Conservation (phyloP, 2,329 filamentous ascomycete species). For the Botrytis tulipae region DNA sequence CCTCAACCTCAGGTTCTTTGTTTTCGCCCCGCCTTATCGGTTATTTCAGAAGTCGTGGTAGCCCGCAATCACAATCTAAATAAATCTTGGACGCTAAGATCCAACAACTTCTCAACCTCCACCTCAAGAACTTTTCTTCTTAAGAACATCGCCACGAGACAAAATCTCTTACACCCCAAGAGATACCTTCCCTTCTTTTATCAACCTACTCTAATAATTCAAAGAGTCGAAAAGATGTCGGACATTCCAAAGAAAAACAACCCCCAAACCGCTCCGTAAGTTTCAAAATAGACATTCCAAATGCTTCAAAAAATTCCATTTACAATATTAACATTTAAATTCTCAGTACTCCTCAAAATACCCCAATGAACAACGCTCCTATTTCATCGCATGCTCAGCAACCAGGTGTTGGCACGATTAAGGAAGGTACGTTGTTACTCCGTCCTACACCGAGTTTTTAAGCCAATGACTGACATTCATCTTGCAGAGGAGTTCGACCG, state of each 20-base stretch:
- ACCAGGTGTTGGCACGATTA: conserved; percentile 90
- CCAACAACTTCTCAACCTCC: conserved; percentile 23
- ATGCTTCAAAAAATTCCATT: conserved; percentile 8
- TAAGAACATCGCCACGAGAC: conserved; percentile 20
- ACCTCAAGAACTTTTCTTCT: conserved; percentile 21
- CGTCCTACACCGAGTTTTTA: conserved; percentile 36
- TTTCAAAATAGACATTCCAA: conserved; percentile 32
- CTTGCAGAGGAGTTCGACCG: conserved; percentile 82
- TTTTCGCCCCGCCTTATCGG: conserved; percentile 23
- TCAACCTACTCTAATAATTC: neutral
- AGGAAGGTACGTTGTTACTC: conserved; percentile 72
- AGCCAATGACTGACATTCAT: conserved; percentile 28
- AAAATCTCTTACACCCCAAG: conserved; percentile 18
- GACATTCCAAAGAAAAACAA: conserved; percentile 61
- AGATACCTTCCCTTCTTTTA: conserved; percentile 7
- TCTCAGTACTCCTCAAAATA: conserved; percentile 94
- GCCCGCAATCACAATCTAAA: conserved; percentile 21
- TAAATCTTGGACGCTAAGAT: conserved; percentile 22
- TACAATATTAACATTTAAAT: conserved; percentile 23
- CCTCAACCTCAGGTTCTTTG: conserved; percentile 11
- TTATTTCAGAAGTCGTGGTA: conserved; percentile 19
- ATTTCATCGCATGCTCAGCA: conserved; percentile 98
- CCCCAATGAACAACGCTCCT: conserved; percentile 88
- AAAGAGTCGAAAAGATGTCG: conserved; percentile 50
- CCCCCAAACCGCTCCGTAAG: conserved; percentile 62